Base-by-base conservation (phyloP, 768 basidiomycete genomes). In the Daedalea quercina region DNA sequence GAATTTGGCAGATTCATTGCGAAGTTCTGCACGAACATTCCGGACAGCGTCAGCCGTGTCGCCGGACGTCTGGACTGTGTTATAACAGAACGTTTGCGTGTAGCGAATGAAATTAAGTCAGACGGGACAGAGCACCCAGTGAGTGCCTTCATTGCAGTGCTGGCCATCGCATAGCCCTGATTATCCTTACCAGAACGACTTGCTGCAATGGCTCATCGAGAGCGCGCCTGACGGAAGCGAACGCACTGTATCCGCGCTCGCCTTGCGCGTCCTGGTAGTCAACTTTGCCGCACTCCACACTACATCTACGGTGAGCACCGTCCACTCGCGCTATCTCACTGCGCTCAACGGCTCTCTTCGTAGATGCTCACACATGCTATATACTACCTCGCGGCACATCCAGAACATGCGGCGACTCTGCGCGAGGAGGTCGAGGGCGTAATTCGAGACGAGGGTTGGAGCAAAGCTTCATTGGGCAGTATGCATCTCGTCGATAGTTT, bases 401-500 rank as follows among this genome's bases (percentile, higher is more conserved):
- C 73, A 2, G 57, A 70, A 47, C 70, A 65, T 41, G 49, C 68
- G 2, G 57, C 60, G 19, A 61, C 66, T 0, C 61, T 80, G 6
- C 69, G 77, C 0, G 69, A 73, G 52, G 79, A 81, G 57, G 65
- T 76, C 2, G 72, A 74, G 25, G 47, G 55, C 1, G 66, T 74
- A 1, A 46, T 75, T 17, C 45, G 54, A 2, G 60, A 66, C 3
- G 65, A 74, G 31, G 59, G 57, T 3, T 60, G 59, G 59, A 54
- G 54, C 3, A 57, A 57, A 44, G 28, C 33, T 3, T 41, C 75
- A 69, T 26, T 77, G 73, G 67, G 61, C 63, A 70, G 71, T 44
- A 69, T 78, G 67, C 59, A 66, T 48, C 71, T 73, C 54, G 47
- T 76, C 15, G 76, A 76, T 49, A 78, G 76, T 51, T 76, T 76